Evolutionary conservation across 345 rosid genomes (phyloP), one percentile per base, ranked within the genome.

Genomic region (Bretschneidera sinensis): DNA sequence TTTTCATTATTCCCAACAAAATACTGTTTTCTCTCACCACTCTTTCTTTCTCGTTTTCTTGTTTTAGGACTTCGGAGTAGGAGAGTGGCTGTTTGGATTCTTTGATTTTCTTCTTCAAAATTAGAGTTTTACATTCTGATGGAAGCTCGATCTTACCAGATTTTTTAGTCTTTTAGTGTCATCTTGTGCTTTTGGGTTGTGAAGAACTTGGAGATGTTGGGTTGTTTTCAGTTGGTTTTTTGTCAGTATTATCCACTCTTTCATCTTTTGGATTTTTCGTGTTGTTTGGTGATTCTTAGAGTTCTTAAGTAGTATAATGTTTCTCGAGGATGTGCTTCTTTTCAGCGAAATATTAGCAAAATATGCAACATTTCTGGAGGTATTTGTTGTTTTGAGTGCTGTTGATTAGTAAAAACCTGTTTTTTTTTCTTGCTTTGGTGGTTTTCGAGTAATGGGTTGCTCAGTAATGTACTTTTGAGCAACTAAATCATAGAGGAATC

Each of bases 1-100:
- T 23, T 45, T 66, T 34, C 56, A 1, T 68, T 51, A 35, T 60
- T 68, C 24, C 74, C 62, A 53, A 57, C 54, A 21, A 16, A 21
- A 34, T 52, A 51, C 70, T 62, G 47, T 24, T 66, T 17, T 39
- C 22, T 31, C 22, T 21, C 39, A 21, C 17, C 18, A 24, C 43
- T 24, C 31, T 57, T n/a, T n/a, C 13, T 48, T 31, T 25, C 13
- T 21, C 4, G n/a, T n/a, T n/a, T 19, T 14, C 18, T 28, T 21
- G n/a, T 22, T 35, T 21, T 0, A 22, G 20, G 34, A n/a, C 43
- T 51, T 39, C 21, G 16, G n/a, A n/a, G n/a, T n/a, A n/a, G n/a
- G n/a, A n/a, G n/a, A n/a, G n/a, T n/a, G n/a, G n/a, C n/a, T n/a
- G n/a, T n/a, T n/a, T n/a, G n/a, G n/a, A n/a, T n/a, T n/a, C n/a